Evolutionary conservation across 441 rosid species (phyloP).

Genomic region (Corymbia calophylla): DNA sequence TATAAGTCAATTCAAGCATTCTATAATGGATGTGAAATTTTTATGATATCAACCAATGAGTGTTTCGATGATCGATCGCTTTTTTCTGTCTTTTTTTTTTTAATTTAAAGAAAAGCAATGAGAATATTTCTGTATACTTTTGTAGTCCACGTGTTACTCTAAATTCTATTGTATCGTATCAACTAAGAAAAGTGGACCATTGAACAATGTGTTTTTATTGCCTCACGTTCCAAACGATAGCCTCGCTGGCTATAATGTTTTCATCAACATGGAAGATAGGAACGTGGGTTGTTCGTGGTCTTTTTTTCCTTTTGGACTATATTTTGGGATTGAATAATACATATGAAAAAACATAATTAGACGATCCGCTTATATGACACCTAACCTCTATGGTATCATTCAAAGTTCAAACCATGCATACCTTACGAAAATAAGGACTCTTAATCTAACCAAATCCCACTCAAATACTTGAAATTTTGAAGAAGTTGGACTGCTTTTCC

Average conservation of each 20-base stretch:
- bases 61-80: neutral
- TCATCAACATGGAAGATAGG: neutral
- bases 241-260: neutral
- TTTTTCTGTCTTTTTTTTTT: no score
- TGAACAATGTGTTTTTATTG: neutral
- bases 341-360: neutral
- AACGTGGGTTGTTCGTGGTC: neutral
- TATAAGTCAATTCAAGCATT: neutral
- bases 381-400: neutral
- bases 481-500: neutral
- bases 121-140: neutral
- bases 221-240: neutral
- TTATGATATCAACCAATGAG: neutral
- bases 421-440: neutral
- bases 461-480: neutral
- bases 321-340: neutral
- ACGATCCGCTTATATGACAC: neutral
- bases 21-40: neutral
- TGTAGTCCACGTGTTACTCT: neutral
- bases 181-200: neutral
- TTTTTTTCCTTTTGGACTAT: neutral
- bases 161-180: neutral
- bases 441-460: neutral
- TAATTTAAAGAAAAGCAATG: neutral
- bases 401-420: neutral